These are phyloP conservation scores for Pseudogymnoascus sp. DNA, from an alignment of 2,329 filamentous ascomycete genomes.

Conservation along the genomic window DNA sequence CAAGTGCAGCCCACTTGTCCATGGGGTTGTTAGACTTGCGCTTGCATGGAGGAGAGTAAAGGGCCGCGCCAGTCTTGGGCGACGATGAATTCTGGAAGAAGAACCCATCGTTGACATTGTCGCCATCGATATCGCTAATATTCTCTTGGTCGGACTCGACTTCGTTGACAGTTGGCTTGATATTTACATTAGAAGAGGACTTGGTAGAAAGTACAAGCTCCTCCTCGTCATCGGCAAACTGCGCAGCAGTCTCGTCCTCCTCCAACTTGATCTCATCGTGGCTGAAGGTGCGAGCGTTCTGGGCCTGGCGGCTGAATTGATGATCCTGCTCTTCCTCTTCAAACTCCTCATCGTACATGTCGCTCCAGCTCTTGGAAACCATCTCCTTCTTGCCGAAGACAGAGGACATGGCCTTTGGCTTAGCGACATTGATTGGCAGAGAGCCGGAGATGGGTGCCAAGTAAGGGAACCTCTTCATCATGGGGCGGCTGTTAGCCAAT, in stretches of 20 bases:
- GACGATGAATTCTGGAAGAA: conserved; percentile 60
- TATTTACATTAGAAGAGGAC: conserved; percentile 44
- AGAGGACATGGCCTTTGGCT: conserved; percentile 61
- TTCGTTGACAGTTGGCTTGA: conserved; percentile 32
- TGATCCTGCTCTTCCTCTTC: conserved; percentile 63
- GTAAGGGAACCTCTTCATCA: conserved; percentile 36
- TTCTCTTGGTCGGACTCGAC: conserved; percentile 32
- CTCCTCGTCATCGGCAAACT: conserved; percentile 29
- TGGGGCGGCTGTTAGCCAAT: conserved; percentile 41
- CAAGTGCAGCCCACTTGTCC: conserved; percentile 87
- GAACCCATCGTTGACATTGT: conserved; percentile 60
- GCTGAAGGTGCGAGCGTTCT: conserved; percentile 64
- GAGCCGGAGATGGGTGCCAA: conserved; percentile 56
- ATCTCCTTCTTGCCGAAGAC: conserved; percentile 72
- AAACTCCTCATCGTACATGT: conserved; percentile 89
- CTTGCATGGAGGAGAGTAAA: conserved; percentile 61
- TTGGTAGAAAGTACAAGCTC: conserved; percentile 31
- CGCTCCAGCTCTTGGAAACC: conserved; percentile 98
- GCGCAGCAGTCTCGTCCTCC: conserved; percentile 35
- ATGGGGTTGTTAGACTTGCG: conserved; percentile 38
- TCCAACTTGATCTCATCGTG: conserved; percentile 49
- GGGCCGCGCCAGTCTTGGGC: conserved; percentile 34
- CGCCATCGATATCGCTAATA: conserved; percentile 49
- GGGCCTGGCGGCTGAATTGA: conserved; percentile 47
- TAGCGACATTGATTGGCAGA: conserved; percentile 70